Conservation (phyloP, 768 basidiomycete species). For the Agaricus sinodeliciosus region DNA sequence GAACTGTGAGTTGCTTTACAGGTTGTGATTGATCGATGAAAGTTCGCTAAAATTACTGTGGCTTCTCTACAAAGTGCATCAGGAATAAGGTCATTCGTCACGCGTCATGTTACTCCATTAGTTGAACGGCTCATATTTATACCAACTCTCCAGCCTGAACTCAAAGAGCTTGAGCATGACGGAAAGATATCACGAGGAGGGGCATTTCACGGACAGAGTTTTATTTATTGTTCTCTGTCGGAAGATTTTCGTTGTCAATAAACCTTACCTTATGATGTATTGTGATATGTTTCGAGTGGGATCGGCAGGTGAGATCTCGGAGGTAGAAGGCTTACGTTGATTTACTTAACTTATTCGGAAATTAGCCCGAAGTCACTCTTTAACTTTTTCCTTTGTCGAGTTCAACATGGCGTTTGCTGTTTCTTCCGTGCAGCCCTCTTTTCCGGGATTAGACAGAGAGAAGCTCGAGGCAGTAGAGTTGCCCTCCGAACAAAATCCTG, state of each 20-base stretch:
- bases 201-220: constrained; percentile 25
- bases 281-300: background rate
- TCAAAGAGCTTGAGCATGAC: constrained; percentile 44
- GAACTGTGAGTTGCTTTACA: constrained; percentile 28
- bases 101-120: background rate
- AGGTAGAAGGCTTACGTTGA: background rate
- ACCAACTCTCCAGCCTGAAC: constrained; percentile 20
- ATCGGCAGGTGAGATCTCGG: constrained; percentile 8
- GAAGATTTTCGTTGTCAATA: background rate
- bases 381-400: background rate
- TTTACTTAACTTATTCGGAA: background rate
- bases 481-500: constrained; percentile 40
- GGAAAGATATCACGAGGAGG: constrained; percentile 47
- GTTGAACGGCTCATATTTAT: background rate
- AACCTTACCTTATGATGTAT: background rate
- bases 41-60: background rate
- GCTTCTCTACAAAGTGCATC: constrained; percentile 20
- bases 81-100: constrained; percentile 22
- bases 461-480: constrained; percentile 21
- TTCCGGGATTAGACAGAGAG: constrained; percentile 14
- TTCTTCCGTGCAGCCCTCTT: background rate
- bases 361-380: constrained; percentile 3
- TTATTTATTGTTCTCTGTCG: background rate
- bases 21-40: background rate
- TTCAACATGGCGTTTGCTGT: background rate